A percentile compares a stretch with the other conserved stretches of the same genome.
These are phyloP conservation scores for Thalassiosira pacifica DNA, from an alignment of 352 stramenopile species.

Conservation along the genomic window DNA sequence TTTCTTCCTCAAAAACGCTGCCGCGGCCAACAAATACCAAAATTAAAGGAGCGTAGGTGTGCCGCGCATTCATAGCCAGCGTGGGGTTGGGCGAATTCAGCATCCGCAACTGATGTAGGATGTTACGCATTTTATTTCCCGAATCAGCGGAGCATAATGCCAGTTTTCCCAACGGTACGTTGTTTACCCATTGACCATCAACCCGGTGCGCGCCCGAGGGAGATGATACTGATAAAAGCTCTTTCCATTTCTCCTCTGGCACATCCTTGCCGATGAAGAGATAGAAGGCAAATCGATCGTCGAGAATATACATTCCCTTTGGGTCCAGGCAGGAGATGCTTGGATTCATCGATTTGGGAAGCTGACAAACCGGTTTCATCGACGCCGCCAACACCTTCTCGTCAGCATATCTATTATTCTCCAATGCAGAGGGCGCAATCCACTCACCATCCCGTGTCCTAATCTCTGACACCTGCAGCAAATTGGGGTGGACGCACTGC, in stretches of 20 bases:
- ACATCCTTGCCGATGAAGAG: conserved; percentile 71
- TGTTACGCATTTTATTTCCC: conserved; percentile 52
- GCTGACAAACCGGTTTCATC: conserved; percentile 49
- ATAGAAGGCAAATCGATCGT: conserved; percentile 74
- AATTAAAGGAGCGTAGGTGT: conserved; percentile 58
- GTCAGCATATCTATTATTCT: conserved; percentile 45
- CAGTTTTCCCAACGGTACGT: conserved; percentile 44
- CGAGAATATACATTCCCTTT: conserved; percentile 76
- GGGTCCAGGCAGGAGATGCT: conserved; percentile 72
- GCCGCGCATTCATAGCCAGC: conserved; percentile 43
- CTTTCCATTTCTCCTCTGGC: conserved; percentile 39
- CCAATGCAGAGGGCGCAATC: conserved; percentile 43
- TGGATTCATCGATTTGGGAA: conserved; percentile 68
- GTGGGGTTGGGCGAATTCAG: conserved; percentile 60
- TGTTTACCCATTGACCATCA: conserved; percentile 13
- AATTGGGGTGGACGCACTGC: conserved; percentile 72
- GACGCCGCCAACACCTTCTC: conserved; percentile 55
- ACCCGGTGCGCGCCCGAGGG: not conserved
- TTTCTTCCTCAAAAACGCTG: conserved; percentile 68
- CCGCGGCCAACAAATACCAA: conserved; percentile 58
- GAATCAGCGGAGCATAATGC: conserved; percentile 37
- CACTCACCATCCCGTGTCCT: conserved; percentile 61
- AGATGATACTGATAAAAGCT: conserved; percentile 51
- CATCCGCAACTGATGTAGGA: conserved; percentile 53
- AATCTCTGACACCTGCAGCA: conserved; percentile 63